Conservation (phyloP, 805 yeast species). For the Kodamaea restingae region DNA sequence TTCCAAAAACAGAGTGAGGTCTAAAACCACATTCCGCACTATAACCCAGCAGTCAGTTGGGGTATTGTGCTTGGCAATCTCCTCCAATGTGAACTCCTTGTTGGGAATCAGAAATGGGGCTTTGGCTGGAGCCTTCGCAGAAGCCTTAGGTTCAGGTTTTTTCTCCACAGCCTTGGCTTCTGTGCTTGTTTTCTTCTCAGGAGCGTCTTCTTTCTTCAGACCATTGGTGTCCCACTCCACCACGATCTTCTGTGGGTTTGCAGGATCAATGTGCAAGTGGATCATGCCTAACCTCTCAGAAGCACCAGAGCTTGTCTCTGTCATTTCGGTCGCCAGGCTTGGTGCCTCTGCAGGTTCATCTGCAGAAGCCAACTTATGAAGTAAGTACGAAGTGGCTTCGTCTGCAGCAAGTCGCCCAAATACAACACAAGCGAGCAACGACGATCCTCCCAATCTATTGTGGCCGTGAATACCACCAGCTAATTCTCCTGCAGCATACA, state of each 20-base stretch:
- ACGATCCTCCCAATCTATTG: constrained; percentile 42
- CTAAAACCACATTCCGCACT: constrained; percentile 49
- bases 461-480: constrained; percentile 47
- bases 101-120: constrained; percentile 39
- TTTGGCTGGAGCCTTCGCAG: background rate
- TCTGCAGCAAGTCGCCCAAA: constrained; percentile 43
- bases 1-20: constrained; percentile 41
- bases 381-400: constrained; percentile 31
- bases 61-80: constrained; percentile 45
- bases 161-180: background rate
- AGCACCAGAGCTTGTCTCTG: constrained; percentile 18
- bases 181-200: background rate
- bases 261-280: constrained; percentile 42
- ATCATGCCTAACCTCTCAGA: constrained; percentile 39
- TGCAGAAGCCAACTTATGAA: constrained; percentile 22
- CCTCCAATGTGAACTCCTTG: constrained; percentile 44
- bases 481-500: constrained; percentile 43
- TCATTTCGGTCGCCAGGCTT: constrained; percentile 3
- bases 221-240: constrained; percentile 28
- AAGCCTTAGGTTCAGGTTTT: background rate
- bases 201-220: background rate
- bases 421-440: constrained; percentile 43
- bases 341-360: constrained; percentile 1
- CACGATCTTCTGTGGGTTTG: constrained; percentile 26
- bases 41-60: constrained; percentile 51